Evolutionary conservation across 2,329 filamentous ascomycete species (phyloP).

Genomic region (Aspergillus clavatus): DNA sequence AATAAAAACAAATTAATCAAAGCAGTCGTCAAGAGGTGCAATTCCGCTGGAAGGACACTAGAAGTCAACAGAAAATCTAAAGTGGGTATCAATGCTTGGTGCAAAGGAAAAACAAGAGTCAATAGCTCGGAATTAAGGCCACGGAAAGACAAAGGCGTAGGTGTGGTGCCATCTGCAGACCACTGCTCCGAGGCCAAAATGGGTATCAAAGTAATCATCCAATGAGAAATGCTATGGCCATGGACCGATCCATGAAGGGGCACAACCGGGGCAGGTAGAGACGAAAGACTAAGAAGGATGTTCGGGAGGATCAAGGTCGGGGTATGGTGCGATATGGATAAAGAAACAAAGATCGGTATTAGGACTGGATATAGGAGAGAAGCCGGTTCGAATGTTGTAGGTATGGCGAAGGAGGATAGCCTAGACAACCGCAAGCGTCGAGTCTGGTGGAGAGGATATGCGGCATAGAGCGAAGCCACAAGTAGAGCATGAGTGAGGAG

Average conservation of each 20-base stretch:
- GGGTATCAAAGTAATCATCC: constrained; percentile 70
- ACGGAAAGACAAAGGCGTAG: constrained; percentile 28
- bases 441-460: constrained; percentile 51
- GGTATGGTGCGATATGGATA: constrained; percentile 64
- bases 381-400: constrained; percentile 80
- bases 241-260: constrained; percentile 56
- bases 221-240: constrained; percentile 66
- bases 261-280: constrained; percentile 68
- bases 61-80: constrained; percentile 80
- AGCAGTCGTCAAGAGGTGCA: constrained; percentile 77
- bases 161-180: constrained; percentile 31
- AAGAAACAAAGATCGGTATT: constrained; percentile 69
- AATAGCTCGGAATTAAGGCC: constrained; percentile 54
- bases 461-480: constrained; percentile 30
- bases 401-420: constrained; percentile 55
- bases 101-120: constrained; percentile 72
- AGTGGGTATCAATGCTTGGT: constrained; percentile 68
- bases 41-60: constrained; percentile 78
- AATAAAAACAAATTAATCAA: constrained; percentile 78
- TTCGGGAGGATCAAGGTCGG: constrained; percentile 66
- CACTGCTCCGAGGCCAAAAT: constrained; percentile 50
- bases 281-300: constrained; percentile 72
- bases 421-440: constrained; percentile 28
- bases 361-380: constrained; percentile 80
- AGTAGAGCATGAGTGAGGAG: constrained; percentile 29